Evolutionary conservation across 2,329 filamentous ascomycete species (phyloP).

Genomic region (Ceratocystis diversiconidia): DNA sequence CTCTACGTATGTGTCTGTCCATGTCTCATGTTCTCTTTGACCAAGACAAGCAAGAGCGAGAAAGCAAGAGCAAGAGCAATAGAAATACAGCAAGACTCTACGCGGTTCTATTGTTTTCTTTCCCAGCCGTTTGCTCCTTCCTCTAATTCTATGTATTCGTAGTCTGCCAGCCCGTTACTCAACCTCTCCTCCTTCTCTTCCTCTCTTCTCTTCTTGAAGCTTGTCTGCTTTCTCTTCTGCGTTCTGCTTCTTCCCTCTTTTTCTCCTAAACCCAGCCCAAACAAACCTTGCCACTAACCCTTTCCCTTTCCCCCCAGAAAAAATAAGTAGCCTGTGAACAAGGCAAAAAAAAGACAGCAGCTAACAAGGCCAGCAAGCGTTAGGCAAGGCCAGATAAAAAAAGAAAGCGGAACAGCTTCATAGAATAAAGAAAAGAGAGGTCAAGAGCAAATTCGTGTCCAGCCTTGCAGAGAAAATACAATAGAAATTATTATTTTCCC

Average conservation of each 20-base stretch:
- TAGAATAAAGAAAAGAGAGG: background rate
- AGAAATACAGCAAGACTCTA: background rate
- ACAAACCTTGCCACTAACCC: background rate
- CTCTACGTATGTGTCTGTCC: too few relatives aligned
- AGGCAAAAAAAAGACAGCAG: background rate
- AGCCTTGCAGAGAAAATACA: background rate
- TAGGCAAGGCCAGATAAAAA: background rate
- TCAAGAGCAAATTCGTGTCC: background rate
- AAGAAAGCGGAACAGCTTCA: background rate
- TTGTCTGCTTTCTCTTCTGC: background rate
- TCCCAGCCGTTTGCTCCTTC: background rate
- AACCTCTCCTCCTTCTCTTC: background rate
- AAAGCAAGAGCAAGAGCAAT: background rate
- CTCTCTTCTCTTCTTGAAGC: background rate
- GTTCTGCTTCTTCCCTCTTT: too few relatives aligned
- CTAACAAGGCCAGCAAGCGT: background rate
- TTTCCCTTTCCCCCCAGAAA: background rate
- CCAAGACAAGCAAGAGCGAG: background rate
- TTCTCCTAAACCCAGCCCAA: background rate
- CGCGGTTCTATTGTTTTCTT: background rate
- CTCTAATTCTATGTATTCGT: background rate
- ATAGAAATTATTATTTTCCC: too few relatives aligned
- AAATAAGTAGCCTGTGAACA: background rate
- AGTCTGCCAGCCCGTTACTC: background rate
- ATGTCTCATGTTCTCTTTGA: too few relatives aligned